phyloP scores from a whole-genome alignment of 1,139 yeast genomes.

The Yamadazyma dendronema region DNA sequence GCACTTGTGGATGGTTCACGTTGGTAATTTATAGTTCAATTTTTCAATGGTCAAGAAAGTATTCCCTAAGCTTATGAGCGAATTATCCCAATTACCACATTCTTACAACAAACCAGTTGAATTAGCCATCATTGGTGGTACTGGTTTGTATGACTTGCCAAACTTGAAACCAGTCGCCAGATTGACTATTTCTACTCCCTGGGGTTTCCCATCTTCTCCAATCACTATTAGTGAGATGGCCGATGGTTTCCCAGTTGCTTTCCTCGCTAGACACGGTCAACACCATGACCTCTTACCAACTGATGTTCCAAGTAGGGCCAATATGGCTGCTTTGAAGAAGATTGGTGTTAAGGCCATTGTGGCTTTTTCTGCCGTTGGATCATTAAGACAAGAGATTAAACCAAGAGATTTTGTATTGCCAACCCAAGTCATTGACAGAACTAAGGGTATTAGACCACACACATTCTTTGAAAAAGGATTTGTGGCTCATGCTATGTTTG shows the following conservation, averaged over 20 bases:
- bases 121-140: slow-evolving; percentile 93
- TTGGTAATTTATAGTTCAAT: too few species aligned
- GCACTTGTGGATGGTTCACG: too few species aligned
- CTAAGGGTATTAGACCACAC: slow-evolving; percentile 89
- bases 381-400: slow-evolving; percentile 80
- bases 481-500: slow-evolving; percentile 96
- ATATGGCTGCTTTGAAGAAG: slow-evolving; percentile 90
- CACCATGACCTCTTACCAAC: slow-evolving; percentile 88
- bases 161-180: slow-evolving; percentile 83
- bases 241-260: slow-evolving; percentile 84
- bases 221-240: slow-evolving; percentile 80
- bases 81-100: slow-evolving; percentile 29
- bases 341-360: slow-evolving; percentile 84
- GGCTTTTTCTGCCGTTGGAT: slow-evolving; percentile 96
- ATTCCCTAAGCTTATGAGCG: slow-evolving; percentile 14
- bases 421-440: slow-evolving; percentile 92
- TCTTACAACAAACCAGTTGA: slow-evolving; percentile 48
- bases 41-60: slow-evolving; percentile 12
- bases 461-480: slow-evolving; percentile 91
- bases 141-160: slow-evolving; percentile 90
- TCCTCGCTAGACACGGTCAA: slow-evolving; percentile 90
- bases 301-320: slow-evolving; percentile 90
- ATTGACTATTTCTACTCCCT: slow-evolving; percentile 80
- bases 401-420: slow-evolving; percentile 97
- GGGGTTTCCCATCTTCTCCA: slow-evolving; percentile 96